Conservation (phyloP, 2,329 filamentous ascomycete species). For the Aspergillus japonicus region DNA sequence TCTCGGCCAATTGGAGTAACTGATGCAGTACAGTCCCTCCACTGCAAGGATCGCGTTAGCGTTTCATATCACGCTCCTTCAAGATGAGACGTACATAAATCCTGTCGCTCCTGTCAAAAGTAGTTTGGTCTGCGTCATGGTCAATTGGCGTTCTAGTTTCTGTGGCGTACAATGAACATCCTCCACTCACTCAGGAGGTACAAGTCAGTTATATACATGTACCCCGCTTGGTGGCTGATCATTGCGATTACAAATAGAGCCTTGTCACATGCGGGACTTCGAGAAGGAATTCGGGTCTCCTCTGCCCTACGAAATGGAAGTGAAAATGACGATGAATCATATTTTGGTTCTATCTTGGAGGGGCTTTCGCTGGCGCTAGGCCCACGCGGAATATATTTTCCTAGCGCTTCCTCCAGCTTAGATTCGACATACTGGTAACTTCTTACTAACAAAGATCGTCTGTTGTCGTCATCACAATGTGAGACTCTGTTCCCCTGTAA, state of each 20-base stretch:
- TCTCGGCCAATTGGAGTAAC: background rate
- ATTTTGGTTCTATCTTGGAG: background rate
- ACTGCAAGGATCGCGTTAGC: background rate
- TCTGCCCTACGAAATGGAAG: background rate
- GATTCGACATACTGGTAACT: no score
- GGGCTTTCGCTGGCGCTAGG: no score
- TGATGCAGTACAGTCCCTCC: background rate
- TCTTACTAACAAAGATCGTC: no score
- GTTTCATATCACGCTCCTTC: background rate
- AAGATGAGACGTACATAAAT: background rate
- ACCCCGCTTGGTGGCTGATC: background rate
- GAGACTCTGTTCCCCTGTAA: no score
- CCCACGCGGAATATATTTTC: no score
- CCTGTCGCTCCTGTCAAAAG: conserved; percentile 6
- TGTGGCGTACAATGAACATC: background rate
- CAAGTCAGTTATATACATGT: background rate
- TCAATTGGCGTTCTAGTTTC: background rate
- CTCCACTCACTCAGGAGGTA: background rate
- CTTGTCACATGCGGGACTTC: background rate
- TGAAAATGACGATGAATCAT: background rate
- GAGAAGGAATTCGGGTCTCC: background rate
- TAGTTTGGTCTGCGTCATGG: background rate
- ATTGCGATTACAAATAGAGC: background rate
- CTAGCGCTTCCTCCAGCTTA: no score
- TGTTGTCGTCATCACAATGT: no score